These are phyloP conservation scores for Baorangia bicolor DNA, from an alignment of 768 basidiomycete genomes.

Conservation along the genomic window DNA sequence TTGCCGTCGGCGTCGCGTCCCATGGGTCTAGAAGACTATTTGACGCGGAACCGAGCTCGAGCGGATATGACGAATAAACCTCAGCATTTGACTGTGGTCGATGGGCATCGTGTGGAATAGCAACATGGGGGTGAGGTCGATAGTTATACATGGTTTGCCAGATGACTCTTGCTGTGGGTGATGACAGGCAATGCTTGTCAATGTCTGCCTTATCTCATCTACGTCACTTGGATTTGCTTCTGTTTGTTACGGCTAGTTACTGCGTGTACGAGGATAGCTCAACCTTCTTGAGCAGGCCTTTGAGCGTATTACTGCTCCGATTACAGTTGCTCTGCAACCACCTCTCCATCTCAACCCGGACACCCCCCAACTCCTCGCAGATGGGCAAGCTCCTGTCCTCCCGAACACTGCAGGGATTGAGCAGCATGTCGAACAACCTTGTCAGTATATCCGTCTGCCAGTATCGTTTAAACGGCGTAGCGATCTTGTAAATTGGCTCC, in stretches of 20 bases:
- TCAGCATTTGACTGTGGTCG: conserved; percentile 32
- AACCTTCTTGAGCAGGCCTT: conserved; percentile 81
- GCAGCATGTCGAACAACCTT: conserved; percentile 75
- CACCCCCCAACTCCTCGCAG: conserved; percentile 55
- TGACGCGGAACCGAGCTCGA: conserved; percentile 28
- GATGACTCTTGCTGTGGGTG: not conserved
- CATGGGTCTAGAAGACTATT: conserved; percentile 33
- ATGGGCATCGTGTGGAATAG: conserved; percentile 38
- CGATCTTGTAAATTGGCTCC: conserved; percentile 54
- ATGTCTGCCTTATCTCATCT: conserved; percentile 19
- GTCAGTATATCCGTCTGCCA: conserved; percentile 93
- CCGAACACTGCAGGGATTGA: conserved; percentile 73
- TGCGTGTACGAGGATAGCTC: conserved; percentile 49
- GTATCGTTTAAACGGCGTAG: conserved; percentile 85
- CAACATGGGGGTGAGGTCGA: conserved; percentile 36
- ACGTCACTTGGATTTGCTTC: conserved; percentile 18
- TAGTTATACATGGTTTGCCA: conserved; percentile 28
- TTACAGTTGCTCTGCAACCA: conserved; percentile 90
- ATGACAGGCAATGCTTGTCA: not conserved
- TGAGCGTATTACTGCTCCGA: conserved; percentile 76
- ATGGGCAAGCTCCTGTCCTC: conserved; percentile 67
- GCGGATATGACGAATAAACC: conserved; percentile 31
- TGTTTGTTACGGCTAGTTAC: conserved; percentile 18
- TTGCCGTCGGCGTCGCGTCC: conserved; percentile 32
- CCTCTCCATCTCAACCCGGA: conserved; percentile 80